Base-by-base conservation (phyloP, 2,329 filamentous ascomycete genomes). In the Ciborinia camelliae region DNA sequence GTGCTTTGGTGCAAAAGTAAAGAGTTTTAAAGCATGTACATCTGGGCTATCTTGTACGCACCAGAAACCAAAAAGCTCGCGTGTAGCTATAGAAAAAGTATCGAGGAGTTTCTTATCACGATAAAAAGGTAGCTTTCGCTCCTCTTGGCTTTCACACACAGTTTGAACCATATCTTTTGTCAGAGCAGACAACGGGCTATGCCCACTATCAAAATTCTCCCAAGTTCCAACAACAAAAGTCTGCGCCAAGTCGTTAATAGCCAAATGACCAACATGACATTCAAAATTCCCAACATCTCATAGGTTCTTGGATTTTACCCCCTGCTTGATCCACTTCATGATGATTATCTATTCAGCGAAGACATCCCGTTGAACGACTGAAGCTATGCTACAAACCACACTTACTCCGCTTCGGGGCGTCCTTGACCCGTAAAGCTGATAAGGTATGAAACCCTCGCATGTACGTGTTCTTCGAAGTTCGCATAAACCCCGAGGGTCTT, bases 51-150 rank as follows among this genome's bases (percentile, higher is more conserved):
- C 30, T 60, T 60, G 18, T 61, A 51, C 45, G n/a, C 32, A 37
- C 52, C 30, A 4, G n/a, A 30, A 12, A n/a, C 20, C 32, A 51
- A 2, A 23, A 2, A 6, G 30, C 41, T 10, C 41, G 20, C 8
- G 30, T 35, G 3, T 20, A 58, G 41, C 28, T 47, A 28, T 35
- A 35, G 28, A 47, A 47, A 47, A 47, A 20, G 28, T 32, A 45
- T 18, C 41, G 26, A 35, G 28, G 30, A 45, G 20, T 59, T 15
- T 20, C 55, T 59, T 59, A 59, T 59, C 55, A 58, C 47, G 39
- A 58, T 35, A 35, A 23, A 23, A 12, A 47, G 39, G 26, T 26
- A 47, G 14, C 54, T 26, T 15, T 18, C 41, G 4, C 26, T n/a
- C 41, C 18, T 12, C 18, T 26, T 6, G 30, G 12, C 7, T n/a